Base-by-base conservation (phyloP, 225 moss, liverwort and hornwort species). In the Bryum argenteum region DNA sequence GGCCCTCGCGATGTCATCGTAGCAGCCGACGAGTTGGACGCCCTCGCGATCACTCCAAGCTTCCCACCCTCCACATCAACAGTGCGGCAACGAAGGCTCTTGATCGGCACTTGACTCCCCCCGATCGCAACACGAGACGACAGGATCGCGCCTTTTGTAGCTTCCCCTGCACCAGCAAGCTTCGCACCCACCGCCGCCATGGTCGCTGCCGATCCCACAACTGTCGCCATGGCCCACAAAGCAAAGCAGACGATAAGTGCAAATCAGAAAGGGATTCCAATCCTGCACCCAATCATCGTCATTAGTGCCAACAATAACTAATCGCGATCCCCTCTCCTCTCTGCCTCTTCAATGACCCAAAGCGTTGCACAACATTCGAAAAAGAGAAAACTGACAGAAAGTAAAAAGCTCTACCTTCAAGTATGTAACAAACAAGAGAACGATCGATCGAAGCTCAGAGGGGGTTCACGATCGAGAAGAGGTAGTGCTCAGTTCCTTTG, bases 1-100 rank as follows among this genome's bases (percentile, higher is more conserved):
- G 81, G 83, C 14, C 26, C 47, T 10, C 77, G 78, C n/a, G 83
- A 3, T 33, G 33, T 33, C 33, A 33, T 79, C n/a, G 70, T 77
- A 23, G 83, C 41, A 9, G 88, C 80, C 0, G 88, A 70, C 57
- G 82, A 80, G 17, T 65, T 74, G 7, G 77, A 69, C 18, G 75
- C 69, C 69, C 38, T 57, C 62, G 67, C 10, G 3, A 20, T 56
- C 72, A 73, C 54, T 21, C 50, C 55, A 16, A 59, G 21, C 23
- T 44, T 65, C 23, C 9, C 23, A 45, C n/a, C n/a, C n/a, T n/a
- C n/a, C n/a, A n/a, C n/a, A n/a, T 61, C 26, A 1, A 12, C 44
- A 20, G 63, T 14, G 45, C 41, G 62, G 62, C 63, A 40, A 11
- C 70, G 66, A 6, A 77, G 67, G 21, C 10, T 50, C 53, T 20